phyloP scores from a whole-genome alignment of 1,284 basidiomycete species.

The Cutaneotrichosporon dermatis region DNA sequence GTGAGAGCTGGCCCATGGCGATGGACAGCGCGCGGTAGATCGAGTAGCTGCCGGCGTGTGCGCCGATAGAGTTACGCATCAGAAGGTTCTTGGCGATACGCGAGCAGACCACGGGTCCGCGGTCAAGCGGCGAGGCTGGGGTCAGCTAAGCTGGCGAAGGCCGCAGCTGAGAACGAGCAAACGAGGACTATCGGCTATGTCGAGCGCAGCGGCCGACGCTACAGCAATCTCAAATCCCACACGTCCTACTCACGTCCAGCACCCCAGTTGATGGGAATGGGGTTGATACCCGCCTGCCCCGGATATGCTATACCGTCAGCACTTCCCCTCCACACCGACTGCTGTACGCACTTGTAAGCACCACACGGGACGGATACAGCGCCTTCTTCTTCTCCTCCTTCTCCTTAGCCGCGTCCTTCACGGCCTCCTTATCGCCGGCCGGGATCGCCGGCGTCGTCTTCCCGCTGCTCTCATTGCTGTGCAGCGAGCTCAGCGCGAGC shows the following conservation, averaged over 20 bases:
- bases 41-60: slow-evolving; percentile 88
- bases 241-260: slow-evolving; percentile 51
- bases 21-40: slow-evolving; percentile 90
- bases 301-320: slow-evolving; percentile 58
- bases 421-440: neutral
- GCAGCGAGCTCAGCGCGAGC: slow-evolving; percentile 17
- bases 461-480: neutral
- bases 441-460: neutral
- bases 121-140: slow-evolving; percentile 42
- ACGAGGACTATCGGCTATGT: no score
- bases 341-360: slow-evolving; percentile 34
- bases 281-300: slow-evolving; percentile 67
- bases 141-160: neutral
- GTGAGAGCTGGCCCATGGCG: slow-evolving; percentile 81
- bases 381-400: slow-evolving; percentile 23
- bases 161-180: no score
- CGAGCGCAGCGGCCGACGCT: no score
- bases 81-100: slow-evolving; percentile 80
- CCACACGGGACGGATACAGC: slow-evolving; percentile 37
- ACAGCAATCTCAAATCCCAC: no score
- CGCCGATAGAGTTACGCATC: slow-evolving; percentile 86
- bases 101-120: slow-evolving; percentile 86
- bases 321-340: neutral
- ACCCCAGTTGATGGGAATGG: slow-evolving; percentile 77
- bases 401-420: slow-evolving; percentile 8